These are phyloP conservation scores for Solanum corneliomulleri DNA, from an alignment of 257 asterid species.

Conservation along the genomic window DNA sequence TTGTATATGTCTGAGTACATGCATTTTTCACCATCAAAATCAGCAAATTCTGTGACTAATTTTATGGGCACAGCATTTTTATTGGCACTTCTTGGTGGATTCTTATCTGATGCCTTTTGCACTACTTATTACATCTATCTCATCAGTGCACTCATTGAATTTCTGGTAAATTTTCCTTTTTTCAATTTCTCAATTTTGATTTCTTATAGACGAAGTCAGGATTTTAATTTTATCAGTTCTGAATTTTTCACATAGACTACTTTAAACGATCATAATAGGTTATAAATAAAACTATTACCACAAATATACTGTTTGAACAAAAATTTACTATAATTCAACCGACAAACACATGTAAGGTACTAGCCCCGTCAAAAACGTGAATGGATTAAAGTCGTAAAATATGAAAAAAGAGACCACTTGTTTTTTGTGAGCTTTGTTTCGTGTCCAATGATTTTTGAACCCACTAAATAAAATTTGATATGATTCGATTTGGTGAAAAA, in stretches of 20 bases:
- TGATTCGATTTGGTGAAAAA: not conserved
- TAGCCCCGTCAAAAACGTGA: too few species aligned
- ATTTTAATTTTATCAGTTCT: too few species aligned
- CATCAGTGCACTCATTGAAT: conserved; percentile 46
- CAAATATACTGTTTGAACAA: not conserved
- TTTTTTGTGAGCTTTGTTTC: not conserved
- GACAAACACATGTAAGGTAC: not conserved
- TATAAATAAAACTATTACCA: not conserved
- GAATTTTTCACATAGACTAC: not conserved
- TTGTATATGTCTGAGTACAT: conserved; percentile 50
- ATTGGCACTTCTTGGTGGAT: conserved; percentile 83
- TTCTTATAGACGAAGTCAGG: not conserved
- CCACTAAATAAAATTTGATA: not conserved
- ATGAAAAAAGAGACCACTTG: conserved; percentile 1
- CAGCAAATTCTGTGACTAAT: conserved; percentile 80
- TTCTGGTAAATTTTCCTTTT: conserved; percentile 36
- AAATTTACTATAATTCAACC: not conserved
- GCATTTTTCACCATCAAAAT: conserved; percentile 67
- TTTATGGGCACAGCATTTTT: conserved; percentile 95
- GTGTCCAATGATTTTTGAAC: not conserved
- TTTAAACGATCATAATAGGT: not conserved
- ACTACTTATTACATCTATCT: conserved; percentile 56
- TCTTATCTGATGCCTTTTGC: conserved; percentile 76
- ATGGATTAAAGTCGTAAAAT: conserved; percentile 5
- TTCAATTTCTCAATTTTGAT: not conserved